These are phyloP conservation scores for Pistacia integerrima DNA, from an alignment of 345 rosid species.

Conservation along the genomic window DNA sequence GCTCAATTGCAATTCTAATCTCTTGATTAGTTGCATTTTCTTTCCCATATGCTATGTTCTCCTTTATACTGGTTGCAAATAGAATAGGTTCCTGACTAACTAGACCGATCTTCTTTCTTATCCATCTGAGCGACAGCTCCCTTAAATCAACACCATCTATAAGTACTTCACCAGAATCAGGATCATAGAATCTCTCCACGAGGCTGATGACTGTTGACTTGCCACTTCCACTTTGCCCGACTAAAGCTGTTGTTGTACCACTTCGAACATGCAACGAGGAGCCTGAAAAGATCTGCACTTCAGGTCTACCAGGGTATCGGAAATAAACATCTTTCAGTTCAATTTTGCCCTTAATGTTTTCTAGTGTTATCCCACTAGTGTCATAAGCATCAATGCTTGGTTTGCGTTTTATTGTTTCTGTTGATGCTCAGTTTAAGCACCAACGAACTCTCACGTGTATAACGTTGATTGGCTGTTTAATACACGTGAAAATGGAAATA, in stretches of 20 bases:
- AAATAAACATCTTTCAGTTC: slow-evolving; percentile 62
- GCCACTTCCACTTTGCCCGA: slow-evolving; percentile 84
- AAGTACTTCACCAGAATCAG: slow-evolving; percentile 64
- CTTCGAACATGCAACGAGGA: slow-evolving; percentile 53
- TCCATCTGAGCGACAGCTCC: slow-evolving; percentile 56
- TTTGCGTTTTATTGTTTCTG: slow-evolving; percentile 53
- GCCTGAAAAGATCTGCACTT: slow-evolving; percentile 60
- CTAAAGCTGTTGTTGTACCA: slow-evolving; percentile 63
- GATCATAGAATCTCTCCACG: slow-evolving; percentile 73
- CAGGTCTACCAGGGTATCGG: slow-evolving; percentile 74
- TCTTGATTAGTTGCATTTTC: slow-evolving; percentile 55
- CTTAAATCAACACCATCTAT: slow-evolving; percentile 58
- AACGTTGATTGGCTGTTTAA: too few relatives aligned
- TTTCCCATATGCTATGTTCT: slow-evolving; percentile 72
- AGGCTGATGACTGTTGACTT: slow-evolving; percentile 74
- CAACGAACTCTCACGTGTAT: too few relatives aligned
- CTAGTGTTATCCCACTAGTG: slow-evolving; percentile 44
- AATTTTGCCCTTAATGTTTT: slow-evolving; percentile 54
- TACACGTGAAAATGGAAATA: too few relatives aligned
- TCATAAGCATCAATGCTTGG: slow-evolving; percentile 63
- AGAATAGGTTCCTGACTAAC: slow-evolving; percentile 71
- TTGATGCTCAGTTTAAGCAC: too few relatives aligned
- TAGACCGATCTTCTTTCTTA: slow-evolving; percentile 60
- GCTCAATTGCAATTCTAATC: slow-evolving; percentile 53
- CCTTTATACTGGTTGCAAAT: slow-evolving; percentile 55